Conservation (phyloP, 1,139 yeast genomes). For the Blastobotrys arbuscula region DNA sequence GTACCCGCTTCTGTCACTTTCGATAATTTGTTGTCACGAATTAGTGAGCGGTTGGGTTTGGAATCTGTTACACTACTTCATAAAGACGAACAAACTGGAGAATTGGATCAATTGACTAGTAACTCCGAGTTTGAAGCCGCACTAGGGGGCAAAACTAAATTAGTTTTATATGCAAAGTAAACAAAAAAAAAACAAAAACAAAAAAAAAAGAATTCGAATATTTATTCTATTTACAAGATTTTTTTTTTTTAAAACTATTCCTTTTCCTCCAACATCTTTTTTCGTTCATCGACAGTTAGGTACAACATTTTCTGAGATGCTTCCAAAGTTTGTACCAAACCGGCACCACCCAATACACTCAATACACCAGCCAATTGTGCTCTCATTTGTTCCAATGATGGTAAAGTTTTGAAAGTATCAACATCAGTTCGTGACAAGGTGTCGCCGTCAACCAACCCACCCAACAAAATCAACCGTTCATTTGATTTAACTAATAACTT, state of each 20-base stretch:
- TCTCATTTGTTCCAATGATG: conserved; percentile 64
- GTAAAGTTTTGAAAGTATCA: conserved; percentile 63
- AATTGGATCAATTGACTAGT: conserved; percentile 26
- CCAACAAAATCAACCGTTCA: conserved; percentile 74
- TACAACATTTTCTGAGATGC: conserved; percentile 60
- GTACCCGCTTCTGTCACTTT: conserved; percentile 59
- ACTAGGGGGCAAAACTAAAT: conserved; percentile 31
- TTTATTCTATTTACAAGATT: not conserved
- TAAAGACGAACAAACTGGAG: conserved; percentile 29
- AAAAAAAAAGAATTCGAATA: not conserved
- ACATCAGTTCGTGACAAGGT: conserved; percentile 51
- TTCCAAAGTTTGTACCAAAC: conserved; percentile 76
- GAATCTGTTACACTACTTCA: conserved; percentile 27
- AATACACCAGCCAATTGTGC: conserved; percentile 82
- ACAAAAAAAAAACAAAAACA: not conserved
- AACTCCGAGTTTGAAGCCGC: conserved; percentile 31
- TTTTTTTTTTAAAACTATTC: not conserved
- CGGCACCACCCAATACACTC: conserved; percentile 81
- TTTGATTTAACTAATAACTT: conserved; percentile 56
- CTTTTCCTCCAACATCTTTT: conserved; percentile 38
- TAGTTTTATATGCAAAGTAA: conserved; percentile 33
- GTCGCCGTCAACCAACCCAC: conserved; percentile 70
- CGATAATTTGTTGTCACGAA: conserved; percentile 55
- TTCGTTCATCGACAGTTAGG: conserved; percentile 63
- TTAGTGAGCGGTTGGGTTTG: conserved; percentile 55